Evolutionary conservation across 1,139 yeast species (phyloP).

Genomic region (Zygoascus hellenicus): DNA sequence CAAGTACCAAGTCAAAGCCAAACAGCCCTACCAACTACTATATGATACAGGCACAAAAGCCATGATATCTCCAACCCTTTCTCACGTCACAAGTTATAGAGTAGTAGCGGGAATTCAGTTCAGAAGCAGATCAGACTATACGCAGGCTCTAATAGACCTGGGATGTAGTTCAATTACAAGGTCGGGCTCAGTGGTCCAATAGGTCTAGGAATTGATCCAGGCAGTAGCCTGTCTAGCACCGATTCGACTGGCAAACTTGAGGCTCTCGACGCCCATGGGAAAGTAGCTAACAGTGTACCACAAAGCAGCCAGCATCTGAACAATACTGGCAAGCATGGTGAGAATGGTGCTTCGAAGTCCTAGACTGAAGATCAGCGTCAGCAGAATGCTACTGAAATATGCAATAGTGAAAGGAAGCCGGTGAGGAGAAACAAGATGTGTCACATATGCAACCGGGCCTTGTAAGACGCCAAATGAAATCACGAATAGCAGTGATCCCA

Average conservation of each 20-base stretch:
- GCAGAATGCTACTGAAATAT: constrained; percentile 67
- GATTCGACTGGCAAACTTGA: constrained; percentile 74
- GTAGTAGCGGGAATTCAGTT: too few species aligned
- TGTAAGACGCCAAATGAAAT: constrained; percentile 86
- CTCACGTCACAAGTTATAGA: too few species aligned
- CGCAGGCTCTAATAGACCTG: too few species aligned
- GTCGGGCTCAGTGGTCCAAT: constrained; percentile 21
- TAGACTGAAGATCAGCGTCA: constrained; percentile 56
- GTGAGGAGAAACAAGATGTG: constrained; percentile 68
- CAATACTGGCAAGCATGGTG: constrained; percentile 67
- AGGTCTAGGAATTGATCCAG: constrained; percentile 40
- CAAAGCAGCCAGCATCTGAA: constrained; percentile 77
- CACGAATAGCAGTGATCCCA: constrained; percentile 83
- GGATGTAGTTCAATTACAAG: not conserved
- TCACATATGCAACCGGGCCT: constrained; percentile 76
- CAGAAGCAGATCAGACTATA: too few species aligned
- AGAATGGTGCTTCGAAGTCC: constrained; percentile 60
- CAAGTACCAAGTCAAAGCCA: too few species aligned
- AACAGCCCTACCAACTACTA: too few species aligned
- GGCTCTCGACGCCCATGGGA: constrained; percentile 89
- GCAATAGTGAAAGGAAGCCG: constrained; percentile 75
- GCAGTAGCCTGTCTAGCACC: constrained; percentile 63
- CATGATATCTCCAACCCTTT: too few species aligned
- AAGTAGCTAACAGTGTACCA: constrained; percentile 90
- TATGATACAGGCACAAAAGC: too few species aligned